Evolutionary conservation across 129 eudicot genomes (phyloP).

Genomic region (Glebionis coronaria): DNA sequence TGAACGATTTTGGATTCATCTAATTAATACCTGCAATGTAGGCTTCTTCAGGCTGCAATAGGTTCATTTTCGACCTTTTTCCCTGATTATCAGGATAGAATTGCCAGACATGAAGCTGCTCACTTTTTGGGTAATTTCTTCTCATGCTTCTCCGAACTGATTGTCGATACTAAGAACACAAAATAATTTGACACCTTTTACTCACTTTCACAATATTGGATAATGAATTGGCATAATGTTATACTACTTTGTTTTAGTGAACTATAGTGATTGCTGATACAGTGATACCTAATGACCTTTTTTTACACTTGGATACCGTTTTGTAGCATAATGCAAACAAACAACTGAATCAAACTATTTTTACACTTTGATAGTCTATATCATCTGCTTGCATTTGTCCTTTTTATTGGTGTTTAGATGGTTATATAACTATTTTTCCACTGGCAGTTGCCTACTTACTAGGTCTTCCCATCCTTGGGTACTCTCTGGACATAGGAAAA

Average conservation of each 20-base stretch:
- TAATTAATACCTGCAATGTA: constrained; percentile 32
- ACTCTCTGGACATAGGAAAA: constrained; percentile 95
- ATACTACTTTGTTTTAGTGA: no score
- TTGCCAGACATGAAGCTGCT: constrained; percentile 98
- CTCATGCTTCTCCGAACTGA: constrained; percentile 10
- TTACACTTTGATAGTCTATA: no score
- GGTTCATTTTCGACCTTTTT: constrained; percentile 75
- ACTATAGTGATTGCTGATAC: no score
- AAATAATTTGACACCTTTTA: not conserved
- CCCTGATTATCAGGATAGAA: constrained; percentile 93
- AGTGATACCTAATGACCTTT: no score
- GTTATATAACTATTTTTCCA: constrained; percentile 1
- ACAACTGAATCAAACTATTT: no score
- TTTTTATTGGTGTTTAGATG: not conserved
- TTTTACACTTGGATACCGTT: no score
- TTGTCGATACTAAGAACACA: not conserved
- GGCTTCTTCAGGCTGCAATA: constrained; percentile 99
- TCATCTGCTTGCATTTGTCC: no score
- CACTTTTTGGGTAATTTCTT: constrained; percentile 71
- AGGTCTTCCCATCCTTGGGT: constrained; percentile 86
- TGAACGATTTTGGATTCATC: constrained; percentile 3
- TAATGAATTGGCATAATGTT: not conserved
- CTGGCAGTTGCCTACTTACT: constrained; percentile 81
- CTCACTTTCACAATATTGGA: not conserved
- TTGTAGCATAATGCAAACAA: no score